Conservation (phyloP, 2,329 filamentous ascomycete species). For the Cytospora piceae region DNA sequence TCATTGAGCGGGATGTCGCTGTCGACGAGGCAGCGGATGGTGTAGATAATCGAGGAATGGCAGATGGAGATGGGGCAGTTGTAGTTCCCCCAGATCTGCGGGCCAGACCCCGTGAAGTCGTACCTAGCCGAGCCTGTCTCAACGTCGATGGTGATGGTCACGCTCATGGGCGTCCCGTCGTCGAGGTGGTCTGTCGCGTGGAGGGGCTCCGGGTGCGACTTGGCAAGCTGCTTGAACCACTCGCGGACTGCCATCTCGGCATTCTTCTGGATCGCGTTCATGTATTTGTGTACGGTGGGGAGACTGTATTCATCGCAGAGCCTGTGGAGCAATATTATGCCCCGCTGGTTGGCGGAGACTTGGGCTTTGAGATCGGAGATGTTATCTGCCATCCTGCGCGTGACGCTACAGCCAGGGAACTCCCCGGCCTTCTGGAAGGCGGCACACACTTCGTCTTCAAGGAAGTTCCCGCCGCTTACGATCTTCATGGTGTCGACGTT, state of each 20-base stretch:
- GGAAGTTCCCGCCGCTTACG: conserved; percentile 42
- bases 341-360: conserved; percentile 48
- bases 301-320: conserved; percentile 42
- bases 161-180: conserved; percentile 41
- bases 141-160: conserved; percentile 38
- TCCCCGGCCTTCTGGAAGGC: conserved; percentile 37
- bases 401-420: conserved; percentile 43
- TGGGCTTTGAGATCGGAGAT: conserved; percentile 50
- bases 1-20: conserved; percentile 44
- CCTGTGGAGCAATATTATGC: conserved; percentile 41
- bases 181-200: conserved; percentile 42
- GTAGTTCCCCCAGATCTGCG: conserved; percentile 41
- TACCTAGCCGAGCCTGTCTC: conserved; percentile 39
- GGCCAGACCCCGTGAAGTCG: conserved; percentile 42
- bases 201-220: conserved; percentile 45
- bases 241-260: conserved; percentile 44
- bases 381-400: conserved; percentile 46
- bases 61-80: conserved; percentile 44
- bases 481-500: conserved; percentile 45
- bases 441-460: conserved; percentile 26
- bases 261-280: conserved; percentile 47
- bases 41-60: conserved; percentile 44
- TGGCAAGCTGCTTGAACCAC: conserved; percentile 43
- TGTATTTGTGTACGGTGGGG: conserved; percentile 42
- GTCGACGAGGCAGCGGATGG: conserved; percentile 41